A percentile compares a stretch with the other conserved stretches of the same genome.
phyloP scores from a whole-genome alignment of 441 rosid species.

The Pelargonium fulgidum region DNA sequence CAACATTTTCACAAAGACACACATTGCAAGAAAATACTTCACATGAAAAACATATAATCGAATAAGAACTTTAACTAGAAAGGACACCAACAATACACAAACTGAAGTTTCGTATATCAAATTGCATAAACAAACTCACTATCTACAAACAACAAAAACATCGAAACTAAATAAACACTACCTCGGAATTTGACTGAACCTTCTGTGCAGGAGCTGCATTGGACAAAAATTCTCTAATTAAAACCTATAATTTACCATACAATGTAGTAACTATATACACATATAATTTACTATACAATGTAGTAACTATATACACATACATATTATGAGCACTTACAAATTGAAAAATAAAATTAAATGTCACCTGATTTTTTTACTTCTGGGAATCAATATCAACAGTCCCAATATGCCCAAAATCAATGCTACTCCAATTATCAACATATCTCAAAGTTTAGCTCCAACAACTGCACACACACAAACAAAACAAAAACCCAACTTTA shows the following conservation, averaged over 20 bases:
- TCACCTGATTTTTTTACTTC: conserved; percentile 40
- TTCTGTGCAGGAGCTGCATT: conserved; percentile 36
- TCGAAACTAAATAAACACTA: background rate
- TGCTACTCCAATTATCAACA: conserved; percentile 35
- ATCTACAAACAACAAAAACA: conserved; percentile 3
- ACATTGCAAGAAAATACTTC: background rate
- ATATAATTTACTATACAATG: background rate
- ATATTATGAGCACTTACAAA: background rate
- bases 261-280: background rate
- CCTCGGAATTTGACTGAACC: conserved; percentile 19
- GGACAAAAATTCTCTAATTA: conserved; percentile 17
- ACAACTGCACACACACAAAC: conserved; percentile 1
- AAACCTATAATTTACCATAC: conserved; percentile 5
- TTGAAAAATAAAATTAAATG: background rate
- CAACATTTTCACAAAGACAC: background rate
- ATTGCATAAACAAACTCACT: background rate
- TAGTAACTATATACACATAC: background rate
- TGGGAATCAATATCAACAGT: conserved; percentile 35
- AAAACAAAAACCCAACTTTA: background rate
- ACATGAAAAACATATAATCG: background rate
- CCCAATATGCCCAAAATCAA: conserved; percentile 42
- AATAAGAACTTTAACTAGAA: background rate
- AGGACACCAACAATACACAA: background rate
- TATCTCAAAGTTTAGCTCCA: conserved; percentile 27
- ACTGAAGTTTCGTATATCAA: too few relatives aligned